Conservation (phyloP, 345 rosid genomes). For the Sisymbrium altissimum region DNA sequence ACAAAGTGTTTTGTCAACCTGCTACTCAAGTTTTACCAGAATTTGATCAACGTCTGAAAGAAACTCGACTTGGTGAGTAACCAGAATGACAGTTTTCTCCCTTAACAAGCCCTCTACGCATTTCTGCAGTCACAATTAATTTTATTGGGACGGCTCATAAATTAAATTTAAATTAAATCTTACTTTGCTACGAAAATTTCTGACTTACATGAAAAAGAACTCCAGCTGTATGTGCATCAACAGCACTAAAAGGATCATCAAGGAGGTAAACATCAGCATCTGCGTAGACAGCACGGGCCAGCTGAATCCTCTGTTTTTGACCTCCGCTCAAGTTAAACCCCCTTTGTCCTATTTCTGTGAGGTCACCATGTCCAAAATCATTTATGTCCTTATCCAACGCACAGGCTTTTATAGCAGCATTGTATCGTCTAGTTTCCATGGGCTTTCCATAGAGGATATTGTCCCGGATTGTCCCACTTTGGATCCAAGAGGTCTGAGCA, state of each 20-base stretch:
- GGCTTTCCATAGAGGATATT: constrained; percentile 64
- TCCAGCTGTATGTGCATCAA: constrained; percentile 81
- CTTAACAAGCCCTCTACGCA: constrained; percentile 57
- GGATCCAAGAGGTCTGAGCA: constrained; percentile 81
- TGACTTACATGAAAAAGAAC: constrained; percentile 58
- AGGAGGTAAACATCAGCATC: constrained; percentile 77
- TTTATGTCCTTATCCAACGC: constrained; percentile 69
- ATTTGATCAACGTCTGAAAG: constrained; percentile 61
- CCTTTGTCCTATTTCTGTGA: constrained; percentile 80
- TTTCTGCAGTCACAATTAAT: constrained; percentile 63
- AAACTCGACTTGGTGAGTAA: constrained; percentile 87
- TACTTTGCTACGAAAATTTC: too few species aligned
- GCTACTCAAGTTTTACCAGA: too few species aligned
- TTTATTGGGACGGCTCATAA: too few species aligned
- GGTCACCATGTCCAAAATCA: constrained; percentile 67
- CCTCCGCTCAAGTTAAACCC: constrained; percentile 94
- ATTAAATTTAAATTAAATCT: too few species aligned
- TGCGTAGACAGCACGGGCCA: constrained; percentile 72
- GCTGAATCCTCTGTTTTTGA: constrained; percentile 82
- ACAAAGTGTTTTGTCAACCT: too few species aligned
- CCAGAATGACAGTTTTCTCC: constrained; percentile 65
- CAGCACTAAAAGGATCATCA: constrained; percentile 84
- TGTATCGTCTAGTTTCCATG: constrained; percentile 56
- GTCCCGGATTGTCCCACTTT: constrained; percentile 73
- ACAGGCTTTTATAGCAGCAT: constrained; percentile 51